Conservation (phyloP, 495 filamentous ascomycete species). For the Cladorrhinum samala region DNA sequence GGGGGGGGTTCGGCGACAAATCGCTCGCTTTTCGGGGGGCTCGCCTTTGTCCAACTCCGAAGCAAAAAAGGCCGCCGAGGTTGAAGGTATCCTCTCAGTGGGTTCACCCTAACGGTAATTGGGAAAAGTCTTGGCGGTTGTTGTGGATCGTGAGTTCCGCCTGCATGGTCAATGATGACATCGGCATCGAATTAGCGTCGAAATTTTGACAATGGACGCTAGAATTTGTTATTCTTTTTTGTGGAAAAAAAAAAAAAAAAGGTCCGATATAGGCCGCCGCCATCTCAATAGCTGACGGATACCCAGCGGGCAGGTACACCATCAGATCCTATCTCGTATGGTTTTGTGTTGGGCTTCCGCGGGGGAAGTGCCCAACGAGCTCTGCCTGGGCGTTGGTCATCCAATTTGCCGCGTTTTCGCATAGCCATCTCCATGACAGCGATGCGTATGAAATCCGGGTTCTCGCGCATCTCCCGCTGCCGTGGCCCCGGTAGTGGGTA, state of each 20-base stretch:
- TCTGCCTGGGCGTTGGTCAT: slow-evolving; percentile 72
- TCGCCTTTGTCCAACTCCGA: not conserved
- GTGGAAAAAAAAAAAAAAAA: not conserved
- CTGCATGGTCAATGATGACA: not conserved
- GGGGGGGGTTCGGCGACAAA: not conserved
- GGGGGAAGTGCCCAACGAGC: slow-evolving; percentile 87
- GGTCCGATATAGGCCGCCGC: not conserved
- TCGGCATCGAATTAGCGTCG: not conserved
- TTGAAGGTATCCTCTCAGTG: not conserved
- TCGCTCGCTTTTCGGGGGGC: slow-evolving; percentile 1
- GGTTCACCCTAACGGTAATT: not conserved
- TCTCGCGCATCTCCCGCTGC: slow-evolving; percentile 87
- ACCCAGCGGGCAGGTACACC: slow-evolving; percentile 51
- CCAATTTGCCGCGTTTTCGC: slow-evolving; percentile 84
- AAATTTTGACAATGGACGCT: not conserved
- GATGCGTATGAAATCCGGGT: slow-evolving; percentile 87
- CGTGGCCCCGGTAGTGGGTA: slow-evolving; percentile 48
- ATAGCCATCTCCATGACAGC: slow-evolving; percentile 97
- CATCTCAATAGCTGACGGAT: slow-evolving; percentile 18
- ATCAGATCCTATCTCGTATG: slow-evolving; percentile 45
- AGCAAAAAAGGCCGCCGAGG: not conserved
- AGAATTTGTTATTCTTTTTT: not conserved
- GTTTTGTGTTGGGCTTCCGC: slow-evolving; percentile 52
- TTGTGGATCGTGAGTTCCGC: not conserved
- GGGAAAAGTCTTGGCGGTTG: not conserved